Conservation (phyloP, 73 alveolate species). For the Tetrahymena thermophila region DNA sequence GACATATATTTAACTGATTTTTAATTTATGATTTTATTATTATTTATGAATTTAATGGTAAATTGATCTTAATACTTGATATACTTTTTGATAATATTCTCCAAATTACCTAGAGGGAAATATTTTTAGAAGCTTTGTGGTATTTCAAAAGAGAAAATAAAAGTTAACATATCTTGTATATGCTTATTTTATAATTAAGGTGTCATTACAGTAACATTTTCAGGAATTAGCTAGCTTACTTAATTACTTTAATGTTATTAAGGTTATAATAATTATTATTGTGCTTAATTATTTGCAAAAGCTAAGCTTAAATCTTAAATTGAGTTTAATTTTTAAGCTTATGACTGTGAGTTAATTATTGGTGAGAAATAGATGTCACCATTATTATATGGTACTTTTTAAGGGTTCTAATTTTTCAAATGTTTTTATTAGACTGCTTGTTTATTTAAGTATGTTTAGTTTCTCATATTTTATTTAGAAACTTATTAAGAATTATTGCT, state of each 20-base stretch:
- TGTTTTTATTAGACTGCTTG: background rate
- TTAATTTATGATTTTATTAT: background rate
- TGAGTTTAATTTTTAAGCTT: background rate
- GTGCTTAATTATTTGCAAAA: background rate
- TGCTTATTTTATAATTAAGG: background rate
- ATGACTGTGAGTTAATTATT: background rate
- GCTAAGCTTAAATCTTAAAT: background rate
- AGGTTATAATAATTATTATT: background rate
- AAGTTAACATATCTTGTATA: background rate
- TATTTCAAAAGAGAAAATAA: background rate
- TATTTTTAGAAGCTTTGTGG: background rate
- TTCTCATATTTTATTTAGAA: background rate
- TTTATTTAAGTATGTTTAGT: background rate
- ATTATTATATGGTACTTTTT: too few relatives aligned
- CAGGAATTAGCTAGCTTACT: background rate
- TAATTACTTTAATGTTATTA: too few relatives aligned
- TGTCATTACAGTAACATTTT: too few relatives aligned
- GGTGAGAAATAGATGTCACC: background rate
- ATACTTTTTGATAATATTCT: background rate
- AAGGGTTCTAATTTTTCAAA: too few relatives aligned
- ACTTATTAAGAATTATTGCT: too few relatives aligned
- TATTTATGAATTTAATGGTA: background rate
- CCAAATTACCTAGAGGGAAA: background rate
- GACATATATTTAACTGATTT: background rate
- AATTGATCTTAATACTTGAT: background rate